Evolutionary conservation across 2,329 filamentous ascomycete genomes (phyloP), one percentile per base, ranked within the genome.

Genomic region (Monosporascus cannonballus): DNA sequence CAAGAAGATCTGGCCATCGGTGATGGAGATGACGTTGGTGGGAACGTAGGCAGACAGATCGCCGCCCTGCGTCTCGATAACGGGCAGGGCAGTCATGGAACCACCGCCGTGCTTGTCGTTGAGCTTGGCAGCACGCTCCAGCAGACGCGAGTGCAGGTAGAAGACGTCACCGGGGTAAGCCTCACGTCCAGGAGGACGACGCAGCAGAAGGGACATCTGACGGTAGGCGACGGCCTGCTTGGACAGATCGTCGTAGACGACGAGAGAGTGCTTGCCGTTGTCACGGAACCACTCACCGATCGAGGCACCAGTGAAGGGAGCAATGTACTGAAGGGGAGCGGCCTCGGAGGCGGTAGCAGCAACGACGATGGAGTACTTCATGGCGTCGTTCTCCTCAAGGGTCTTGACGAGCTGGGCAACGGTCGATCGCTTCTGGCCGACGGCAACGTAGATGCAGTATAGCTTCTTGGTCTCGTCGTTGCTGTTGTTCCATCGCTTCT

Each of bases 21-120:
- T 99, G 73, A 99, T 99, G 75, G 93, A 97, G 85, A 99, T 99
- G 80, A 97, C 94, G 84, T 97, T 99, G 80, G 94, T 99, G 69
- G 94, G 94, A 85, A 99, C 97, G 79, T 97, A 99, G 67, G 94
- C 94, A 67, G 94, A 97, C 71, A 99, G 94, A 79, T 99, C 94
- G 90, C 94, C 94, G 85, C 94, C 94, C 84, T 97, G 94, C 74
- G 94, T 99, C 85, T 99, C 94, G 74, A 99, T 97, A 77, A 97
- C 75, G 72, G 94, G 94, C 59, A 99, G 88, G 64, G 94, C 93
- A 76, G 94, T 99, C 77, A 97, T 84, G 67, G 93, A 97, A 73
- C 94, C 94, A 78, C 90, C 90, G 71, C 92, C 91, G 72, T 88
- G 90, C 79, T 90, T 93, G 75, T 92, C 82, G 85, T 87, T 96